Percentiles rank a stretch among this genome's conserved stretches.
Conservation (phyloP, 306 rosid genomes). For the Malus sylvestris region DNA sequence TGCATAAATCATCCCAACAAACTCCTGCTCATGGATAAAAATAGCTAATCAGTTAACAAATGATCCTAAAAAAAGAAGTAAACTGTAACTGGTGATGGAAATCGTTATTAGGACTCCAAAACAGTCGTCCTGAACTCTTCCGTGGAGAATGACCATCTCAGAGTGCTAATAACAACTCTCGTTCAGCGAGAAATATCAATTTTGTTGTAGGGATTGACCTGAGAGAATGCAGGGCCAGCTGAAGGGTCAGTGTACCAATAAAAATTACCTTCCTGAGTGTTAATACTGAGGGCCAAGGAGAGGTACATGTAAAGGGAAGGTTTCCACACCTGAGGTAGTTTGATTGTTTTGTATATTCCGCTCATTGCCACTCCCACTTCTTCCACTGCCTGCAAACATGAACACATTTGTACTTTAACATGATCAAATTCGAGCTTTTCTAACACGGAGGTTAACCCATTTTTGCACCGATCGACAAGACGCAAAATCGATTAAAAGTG, state of each 20-base stretch:
- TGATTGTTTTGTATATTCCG: slow-evolving; percentile 47
- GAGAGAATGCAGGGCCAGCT: slow-evolving; percentile 80
- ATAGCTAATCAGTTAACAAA: neutral
- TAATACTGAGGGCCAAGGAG: slow-evolving; percentile 46
- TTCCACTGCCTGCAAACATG: slow-evolving; percentile 23
- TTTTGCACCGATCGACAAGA: too few species aligned
- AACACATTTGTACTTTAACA: neutral
- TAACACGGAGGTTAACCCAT: too few species aligned
- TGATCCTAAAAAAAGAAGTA: neutral
- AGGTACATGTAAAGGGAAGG: slow-evolving; percentile 69
- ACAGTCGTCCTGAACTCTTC: too few species aligned
- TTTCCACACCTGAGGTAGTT: slow-evolving; percentile 70
- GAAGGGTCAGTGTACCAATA: slow-evolving; percentile 77
- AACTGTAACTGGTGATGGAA: too few species aligned
- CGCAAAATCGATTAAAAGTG: too few species aligned
- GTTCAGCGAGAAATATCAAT: too few species aligned
- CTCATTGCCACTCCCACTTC: slow-evolving; percentile 33
- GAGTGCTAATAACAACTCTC: too few species aligned
- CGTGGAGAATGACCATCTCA: too few species aligned
- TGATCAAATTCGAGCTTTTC: too few species aligned
- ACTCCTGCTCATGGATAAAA: slow-evolving; percentile 40
- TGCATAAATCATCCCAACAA: slow-evolving; percentile 65
- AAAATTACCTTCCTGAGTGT: slow-evolving; percentile 71
- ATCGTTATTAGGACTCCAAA: too few species aligned
- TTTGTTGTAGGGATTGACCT: slow-evolving; percentile 30